Conservation (phyloP, 495 filamentous ascomycete species). For the Xylaria bambusicola region DNA sequence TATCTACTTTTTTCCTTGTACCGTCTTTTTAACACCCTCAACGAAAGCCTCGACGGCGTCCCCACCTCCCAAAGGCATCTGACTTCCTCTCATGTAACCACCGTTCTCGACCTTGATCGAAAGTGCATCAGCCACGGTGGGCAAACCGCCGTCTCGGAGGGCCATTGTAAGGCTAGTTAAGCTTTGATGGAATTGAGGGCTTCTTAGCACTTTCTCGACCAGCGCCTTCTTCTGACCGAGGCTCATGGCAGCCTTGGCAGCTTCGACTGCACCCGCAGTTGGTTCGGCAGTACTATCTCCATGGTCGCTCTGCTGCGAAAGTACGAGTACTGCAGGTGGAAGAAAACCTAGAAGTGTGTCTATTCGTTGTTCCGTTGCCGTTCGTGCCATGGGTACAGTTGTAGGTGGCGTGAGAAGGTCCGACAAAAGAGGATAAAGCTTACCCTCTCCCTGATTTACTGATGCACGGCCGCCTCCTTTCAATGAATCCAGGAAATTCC, state of each 20-base stretch:
- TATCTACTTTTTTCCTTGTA: conserved; percentile 55
- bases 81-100: conserved; percentile 72
- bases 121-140: conserved; percentile 84
- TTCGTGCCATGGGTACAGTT: conserved; percentile 76
- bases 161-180: conserved; percentile 81
- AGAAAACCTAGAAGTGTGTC: conserved; percentile 76
- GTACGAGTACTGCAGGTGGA: conserved; percentile 65
- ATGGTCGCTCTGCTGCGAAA: conserved; percentile 65
- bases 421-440: conserved; percentile 78
- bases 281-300: conserved; percentile 55
- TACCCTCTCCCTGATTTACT: conserved; percentile 47
- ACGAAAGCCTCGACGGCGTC: conserved; percentile 91
- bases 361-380: conserved; percentile 62
- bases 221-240: conserved; percentile 78
- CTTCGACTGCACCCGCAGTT: conserved; percentile 63
- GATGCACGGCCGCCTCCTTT: conserved; percentile 54
- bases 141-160: conserved; percentile 87
- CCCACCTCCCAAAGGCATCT: conserved; percentile 81
- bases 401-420: conserved; percentile 78
- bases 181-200: conserved; percentile 89
- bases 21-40: conserved; percentile 77
- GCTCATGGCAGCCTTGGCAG: conserved; percentile 73
- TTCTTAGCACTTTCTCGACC: conserved; percentile 78
- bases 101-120: conserved; percentile 77
- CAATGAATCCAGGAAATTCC: conserved; percentile 85